Conservation (phyloP, 2,329 filamentous ascomycete species). For the Fusarium ambrosium region DNA sequence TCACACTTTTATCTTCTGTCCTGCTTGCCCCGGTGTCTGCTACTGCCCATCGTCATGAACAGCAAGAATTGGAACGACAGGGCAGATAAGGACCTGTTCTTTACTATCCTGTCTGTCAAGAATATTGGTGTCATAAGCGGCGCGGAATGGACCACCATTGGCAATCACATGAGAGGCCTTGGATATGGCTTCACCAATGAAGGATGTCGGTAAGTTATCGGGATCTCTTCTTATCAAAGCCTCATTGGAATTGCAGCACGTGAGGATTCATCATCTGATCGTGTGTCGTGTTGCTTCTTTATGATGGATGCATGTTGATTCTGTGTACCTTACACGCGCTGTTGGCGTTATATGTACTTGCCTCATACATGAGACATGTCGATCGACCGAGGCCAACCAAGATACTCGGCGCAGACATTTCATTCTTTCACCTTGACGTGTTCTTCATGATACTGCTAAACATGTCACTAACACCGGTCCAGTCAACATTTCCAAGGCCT, state of each 20-base stretch:
- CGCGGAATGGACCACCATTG: conserved; percentile 72
- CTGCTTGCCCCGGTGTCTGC: conserved; percentile 10
- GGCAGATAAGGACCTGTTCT: conserved; percentile 74
- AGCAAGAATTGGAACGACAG: conserved; percentile 73
- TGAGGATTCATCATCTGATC: not conserved
- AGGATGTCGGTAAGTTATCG: conserved; percentile 69
- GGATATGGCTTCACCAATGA: conserved; percentile 76
- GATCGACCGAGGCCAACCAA: not conserved
- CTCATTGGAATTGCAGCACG: not conserved
- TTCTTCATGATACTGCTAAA: not conserved
- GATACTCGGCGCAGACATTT: not conserved
- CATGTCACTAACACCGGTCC: conserved; percentile 28
- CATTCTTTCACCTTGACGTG: not conserved
- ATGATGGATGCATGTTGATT: conserved; percentile 14
- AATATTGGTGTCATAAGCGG: conserved; percentile 74
- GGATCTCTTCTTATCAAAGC: conserved; percentile 12
- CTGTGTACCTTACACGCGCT: conserved; percentile 14
- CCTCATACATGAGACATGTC: not conserved
- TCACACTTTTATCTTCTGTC: conserved; percentile 31
- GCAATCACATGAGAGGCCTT: conserved; percentile 70
- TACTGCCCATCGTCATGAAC: conserved; percentile 55
- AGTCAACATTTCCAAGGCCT: conserved; percentile 74
- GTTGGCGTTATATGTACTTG: conserved; percentile 19
- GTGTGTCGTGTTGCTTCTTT: conserved; percentile 1
- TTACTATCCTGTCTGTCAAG: conserved; percentile 72